Percentiles rank a stretch among this genome's conserved stretches.
These are phyloP conservation scores for Rhodotorula babjevae DNA, from an alignment of 768 basidiomycete species.

Conservation along the genomic window DNA sequence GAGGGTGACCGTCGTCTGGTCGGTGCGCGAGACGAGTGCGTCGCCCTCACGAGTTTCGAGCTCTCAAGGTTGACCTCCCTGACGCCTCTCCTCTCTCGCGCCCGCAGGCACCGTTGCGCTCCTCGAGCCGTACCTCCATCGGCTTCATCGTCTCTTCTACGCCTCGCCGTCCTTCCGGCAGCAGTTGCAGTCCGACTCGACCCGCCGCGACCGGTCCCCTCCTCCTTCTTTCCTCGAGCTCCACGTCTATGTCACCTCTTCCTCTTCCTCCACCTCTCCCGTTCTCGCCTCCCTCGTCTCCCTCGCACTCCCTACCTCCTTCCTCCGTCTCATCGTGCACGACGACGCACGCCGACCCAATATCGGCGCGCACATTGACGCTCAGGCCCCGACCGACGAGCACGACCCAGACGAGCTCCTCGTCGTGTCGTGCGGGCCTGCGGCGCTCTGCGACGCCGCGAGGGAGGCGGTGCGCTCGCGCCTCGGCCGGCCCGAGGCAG, in stretches of 20 bases:
- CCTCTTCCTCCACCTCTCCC: background rate
- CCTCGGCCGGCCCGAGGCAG: background rate
- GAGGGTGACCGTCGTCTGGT: constrained; percentile 13
- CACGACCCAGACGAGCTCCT: background rate
- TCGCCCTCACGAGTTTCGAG: background rate
- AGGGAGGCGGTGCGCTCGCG: background rate
- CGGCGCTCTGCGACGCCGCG: background rate
- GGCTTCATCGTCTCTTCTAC: background rate
- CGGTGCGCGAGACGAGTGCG: constrained; percentile 1
- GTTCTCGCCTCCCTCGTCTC: background rate
- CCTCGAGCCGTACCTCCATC: background rate
- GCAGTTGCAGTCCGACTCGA: background rate
- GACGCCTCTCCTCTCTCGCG: background rate
- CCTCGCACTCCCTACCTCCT: background rate
- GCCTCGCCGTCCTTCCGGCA: background rate
- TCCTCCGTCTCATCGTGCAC: background rate
- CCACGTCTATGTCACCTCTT: background rate
- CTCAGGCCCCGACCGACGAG: background rate
- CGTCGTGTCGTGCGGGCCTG: background rate
- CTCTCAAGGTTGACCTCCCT: background rate
- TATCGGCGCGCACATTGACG: background rate
- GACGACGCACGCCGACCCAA: background rate
- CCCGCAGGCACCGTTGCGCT: background rate
- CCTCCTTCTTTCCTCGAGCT: background rate
- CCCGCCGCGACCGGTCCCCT: background rate